Percentiles rank a stretch among this genome's conserved stretches.
These are phyloP conservation scores for Blastobotrys peoriensis DNA, from an alignment of 805 yeast genomes.

Conservation along the genomic window DNA sequence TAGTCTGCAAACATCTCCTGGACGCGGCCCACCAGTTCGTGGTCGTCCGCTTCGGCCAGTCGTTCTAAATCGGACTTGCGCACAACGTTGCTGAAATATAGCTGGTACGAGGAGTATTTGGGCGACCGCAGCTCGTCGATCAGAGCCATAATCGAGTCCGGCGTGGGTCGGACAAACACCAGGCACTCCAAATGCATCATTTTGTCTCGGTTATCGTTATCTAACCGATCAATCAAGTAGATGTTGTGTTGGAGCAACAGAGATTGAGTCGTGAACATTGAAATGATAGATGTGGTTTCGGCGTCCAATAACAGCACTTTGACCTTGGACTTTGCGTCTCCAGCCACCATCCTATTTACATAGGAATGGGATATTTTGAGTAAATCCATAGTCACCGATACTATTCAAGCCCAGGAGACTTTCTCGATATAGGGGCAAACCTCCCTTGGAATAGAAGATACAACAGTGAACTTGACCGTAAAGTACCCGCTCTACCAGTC, in stretches of 20 bases:
- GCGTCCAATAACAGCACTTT: slow-evolving; percentile 75
- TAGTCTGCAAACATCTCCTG: slow-evolving; percentile 85
- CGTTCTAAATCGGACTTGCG: slow-evolving; percentile 75
- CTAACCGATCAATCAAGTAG: slow-evolving; percentile 67
- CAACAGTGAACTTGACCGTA: too few relatives aligned
- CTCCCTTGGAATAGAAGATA: too few relatives aligned
- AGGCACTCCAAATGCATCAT: slow-evolving; percentile 79
- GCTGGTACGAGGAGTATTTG: slow-evolving; percentile 68
- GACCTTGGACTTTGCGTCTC: slow-evolving; percentile 37
- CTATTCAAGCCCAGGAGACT: too few relatives aligned
- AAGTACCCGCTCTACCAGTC: too few relatives aligned
- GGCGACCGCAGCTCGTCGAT: slow-evolving; percentile 69
- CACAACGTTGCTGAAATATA: slow-evolving; percentile 70
- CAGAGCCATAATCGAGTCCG: slow-evolving; percentile 53
- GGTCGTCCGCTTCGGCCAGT: slow-evolving; percentile 84
- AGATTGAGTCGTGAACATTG: slow-evolving; percentile 87
- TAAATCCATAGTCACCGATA: slow-evolving; percentile 30
- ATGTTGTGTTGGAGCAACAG: slow-evolving; percentile 75
- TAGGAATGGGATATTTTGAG: slow-evolving; percentile 33
- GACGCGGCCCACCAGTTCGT: slow-evolving; percentile 69
- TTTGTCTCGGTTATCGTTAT: slow-evolving; percentile 54
- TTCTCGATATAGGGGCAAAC: too few relatives aligned
- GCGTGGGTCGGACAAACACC: slow-evolving; percentile 69
- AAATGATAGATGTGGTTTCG: slow-evolving; percentile 73
- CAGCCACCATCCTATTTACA: slow-evolving; percentile 32